A percentile compares a stretch with the other conserved stretches of the same genome.
phyloP scores from a whole-genome alignment of 164 flowering plant genomes.

The Nymphaea colorata region DNA sequence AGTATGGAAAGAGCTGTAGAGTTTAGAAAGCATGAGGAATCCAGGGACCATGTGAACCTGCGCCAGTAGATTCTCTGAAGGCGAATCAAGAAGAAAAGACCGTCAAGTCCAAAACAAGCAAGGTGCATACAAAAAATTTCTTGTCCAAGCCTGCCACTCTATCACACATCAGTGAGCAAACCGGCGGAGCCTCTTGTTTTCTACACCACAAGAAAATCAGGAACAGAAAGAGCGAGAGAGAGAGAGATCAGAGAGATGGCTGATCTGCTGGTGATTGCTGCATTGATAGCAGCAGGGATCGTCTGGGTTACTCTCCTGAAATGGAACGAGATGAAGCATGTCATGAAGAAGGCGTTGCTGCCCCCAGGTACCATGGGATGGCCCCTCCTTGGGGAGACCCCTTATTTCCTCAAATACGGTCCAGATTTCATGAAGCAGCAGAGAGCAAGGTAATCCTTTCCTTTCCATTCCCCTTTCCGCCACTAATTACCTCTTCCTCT shows the following conservation, averaged over 20 bases:
- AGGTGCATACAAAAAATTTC: too few species aligned
- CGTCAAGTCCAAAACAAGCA: background rate
- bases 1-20: too few species aligned
- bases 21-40: too few species aligned
- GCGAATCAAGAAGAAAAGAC: background rate
- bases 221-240: background rate
- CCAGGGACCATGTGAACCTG: too few species aligned
- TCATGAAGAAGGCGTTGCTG: slow-evolving; percentile 45
- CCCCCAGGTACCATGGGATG: slow-evolving; percentile 99
- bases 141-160: background rate
- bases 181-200: background rate
- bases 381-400: slow-evolving; percentile 91
- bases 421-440: slow-evolving; percentile 81
- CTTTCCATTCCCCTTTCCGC: background rate
- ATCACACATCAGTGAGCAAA: background rate
- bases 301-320: slow-evolving; percentile 37
- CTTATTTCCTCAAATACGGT: slow-evolving; percentile 83
- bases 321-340: slow-evolving; percentile 72
- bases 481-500: background rate
- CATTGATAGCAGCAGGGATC: background rate
- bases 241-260: background rate
- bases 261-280: background rate
- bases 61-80: too few species aligned
- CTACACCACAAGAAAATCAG: background rate
- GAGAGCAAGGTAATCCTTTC: slow-evolving; percentile 49